phyloP scores from a whole-genome alignment of 805 yeast genomes.

The Teunomyces tritomae region DNA sequence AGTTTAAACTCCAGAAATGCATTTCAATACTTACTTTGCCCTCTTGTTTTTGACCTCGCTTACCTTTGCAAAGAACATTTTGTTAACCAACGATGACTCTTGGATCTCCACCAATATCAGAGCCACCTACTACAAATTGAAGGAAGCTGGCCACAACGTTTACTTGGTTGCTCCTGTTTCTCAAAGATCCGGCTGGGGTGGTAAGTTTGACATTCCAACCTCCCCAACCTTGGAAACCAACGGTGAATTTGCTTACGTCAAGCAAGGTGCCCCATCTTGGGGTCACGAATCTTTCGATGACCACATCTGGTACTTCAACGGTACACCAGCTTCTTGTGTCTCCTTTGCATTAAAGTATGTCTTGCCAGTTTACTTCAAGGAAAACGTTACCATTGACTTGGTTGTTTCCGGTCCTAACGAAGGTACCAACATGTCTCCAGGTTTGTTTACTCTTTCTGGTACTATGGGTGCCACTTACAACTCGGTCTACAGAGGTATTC shows the following conservation, averaged over 20 bases:
- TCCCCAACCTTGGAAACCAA: conserved; percentile 38
- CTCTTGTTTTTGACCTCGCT: conserved; percentile 10
- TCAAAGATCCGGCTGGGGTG: conserved; percentile 55
- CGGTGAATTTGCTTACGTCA: conserved; percentile 48
- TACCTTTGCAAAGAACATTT: conserved; percentile 16
- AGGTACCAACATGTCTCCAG: conserved; percentile 47
- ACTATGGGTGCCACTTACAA: conserved; percentile 52
- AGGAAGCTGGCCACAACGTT: conserved; percentile 48
- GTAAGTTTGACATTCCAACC: conserved; percentile 46
- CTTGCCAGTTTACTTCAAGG: conserved; percentile 41
- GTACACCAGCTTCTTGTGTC: conserved; percentile 54
- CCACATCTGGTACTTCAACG: conserved; percentile 51
- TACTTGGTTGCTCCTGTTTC: conserved; percentile 51
- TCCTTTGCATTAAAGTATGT: conserved; percentile 48
- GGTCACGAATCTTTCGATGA: conserved; percentile 41
- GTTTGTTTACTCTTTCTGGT: conserved; percentile 44
- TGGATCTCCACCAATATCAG: conserved; percentile 21
- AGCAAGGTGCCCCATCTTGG: conserved; percentile 53
- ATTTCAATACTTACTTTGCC: conserved; percentile 8
- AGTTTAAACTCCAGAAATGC: conserved; percentile 7
- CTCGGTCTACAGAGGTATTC: conserved; percentile 46
- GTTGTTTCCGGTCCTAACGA: conserved; percentile 55
- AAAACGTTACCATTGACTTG: conserved; percentile 44
- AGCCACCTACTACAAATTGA: conserved; percentile 23
- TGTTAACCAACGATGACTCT: conserved; percentile 21